These are phyloP conservation scores for Lichtheimia hyalospora DNA, from an alignment of 371 early-diverging fungal genomes.

Conservation along the genomic window DNA sequence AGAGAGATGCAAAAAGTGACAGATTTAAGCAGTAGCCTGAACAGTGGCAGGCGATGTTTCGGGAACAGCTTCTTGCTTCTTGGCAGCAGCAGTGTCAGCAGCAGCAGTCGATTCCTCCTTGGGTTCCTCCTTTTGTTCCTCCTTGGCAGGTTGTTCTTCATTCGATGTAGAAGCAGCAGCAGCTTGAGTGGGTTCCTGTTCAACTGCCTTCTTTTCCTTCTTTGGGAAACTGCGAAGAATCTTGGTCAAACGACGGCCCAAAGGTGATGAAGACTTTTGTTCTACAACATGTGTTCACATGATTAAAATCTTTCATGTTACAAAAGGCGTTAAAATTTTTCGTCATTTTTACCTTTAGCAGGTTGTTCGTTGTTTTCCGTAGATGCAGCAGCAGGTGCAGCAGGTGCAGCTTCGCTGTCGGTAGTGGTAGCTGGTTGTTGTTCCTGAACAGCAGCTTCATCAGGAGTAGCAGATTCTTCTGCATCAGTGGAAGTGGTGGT, in stretches of 20 bases:
- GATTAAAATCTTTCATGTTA: neutral
- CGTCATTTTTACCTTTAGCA: neutral
- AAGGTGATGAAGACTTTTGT: conserved; percentile 27
- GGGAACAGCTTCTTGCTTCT: conserved; percentile 11
- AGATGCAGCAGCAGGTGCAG: conserved; percentile 11
- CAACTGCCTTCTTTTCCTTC: conserved; percentile 33
- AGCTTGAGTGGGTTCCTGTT: neutral
- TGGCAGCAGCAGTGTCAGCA: conserved; percentile 4
- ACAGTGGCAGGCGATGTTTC: conserved; percentile 12
- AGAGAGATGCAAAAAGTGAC: neutral
- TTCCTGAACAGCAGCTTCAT: conserved; percentile 4
- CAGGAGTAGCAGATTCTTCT: neutral
- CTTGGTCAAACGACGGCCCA: conserved; percentile 46
- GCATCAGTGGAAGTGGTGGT: neutral
- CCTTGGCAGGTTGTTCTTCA: conserved; percentile 8
- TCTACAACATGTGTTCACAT: conserved; percentile 16
- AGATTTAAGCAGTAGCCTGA: conserved; percentile 17
- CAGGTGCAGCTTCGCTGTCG: neutral
- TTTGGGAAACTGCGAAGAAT: conserved; percentile 30
- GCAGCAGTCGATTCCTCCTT: conserved; percentile 11
- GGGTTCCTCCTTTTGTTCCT: conserved; percentile 5
- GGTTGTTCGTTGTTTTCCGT: neutral
- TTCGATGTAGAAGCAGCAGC: conserved; percentile 2
- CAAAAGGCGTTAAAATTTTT: neutral
- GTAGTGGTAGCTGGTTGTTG: neutral